Evolutionary conservation across 1,284 basidiomycete genomes (phyloP), one percentile per base, ranked within the genome.

Genomic region (Trichosporon sp.): DNA sequence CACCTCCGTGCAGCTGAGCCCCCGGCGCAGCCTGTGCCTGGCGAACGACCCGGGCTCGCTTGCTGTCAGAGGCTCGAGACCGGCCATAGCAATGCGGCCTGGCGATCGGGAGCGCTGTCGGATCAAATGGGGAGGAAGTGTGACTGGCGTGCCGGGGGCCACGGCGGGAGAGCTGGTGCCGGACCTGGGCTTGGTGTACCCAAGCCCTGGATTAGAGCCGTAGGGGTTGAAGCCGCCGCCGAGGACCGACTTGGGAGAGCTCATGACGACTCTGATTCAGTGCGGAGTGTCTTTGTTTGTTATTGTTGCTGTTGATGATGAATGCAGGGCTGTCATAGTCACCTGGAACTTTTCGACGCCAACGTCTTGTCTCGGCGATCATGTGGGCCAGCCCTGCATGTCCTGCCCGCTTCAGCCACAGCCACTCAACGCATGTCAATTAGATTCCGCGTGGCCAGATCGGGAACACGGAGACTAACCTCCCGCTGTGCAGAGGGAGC

Each of bases 21-120:
- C 73, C n/a, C 69, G 69, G 4, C 71, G 73, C 19, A 68, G 21
- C 2, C 73, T 35, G 54, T 72, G 73, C 2, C 71, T 59, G 16
- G 48, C 16, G n/a, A 72, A 71, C 11, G 69, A 40, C 37, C 70
- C 40, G 0, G 69, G 67, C 10, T 65, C 63, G 0, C 43, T 40
- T 4, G 65, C 43, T 5, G 65, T 66, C 26, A 40, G 19, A 43
- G 48, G 21, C 61, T 65, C 12, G 51, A 32, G 26, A 14, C 66
- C 21, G 63, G 38, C 40, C 67, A 65, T 16, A 46, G 67, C 16
- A 4, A 63, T 16, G 10, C 59, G 59, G 16, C 31, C 59, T 12
- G 59, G 59, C 14, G 59, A 63, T 32, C 59, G 59, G 16, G 59
- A 63, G 31, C 59, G 31, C 32, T 32, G 31, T 1, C 59, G 59